These are phyloP conservation scores for Polyporus arcularius DNA, from an alignment of 768 basidiomycete species.

Conservation along the genomic window DNA sequence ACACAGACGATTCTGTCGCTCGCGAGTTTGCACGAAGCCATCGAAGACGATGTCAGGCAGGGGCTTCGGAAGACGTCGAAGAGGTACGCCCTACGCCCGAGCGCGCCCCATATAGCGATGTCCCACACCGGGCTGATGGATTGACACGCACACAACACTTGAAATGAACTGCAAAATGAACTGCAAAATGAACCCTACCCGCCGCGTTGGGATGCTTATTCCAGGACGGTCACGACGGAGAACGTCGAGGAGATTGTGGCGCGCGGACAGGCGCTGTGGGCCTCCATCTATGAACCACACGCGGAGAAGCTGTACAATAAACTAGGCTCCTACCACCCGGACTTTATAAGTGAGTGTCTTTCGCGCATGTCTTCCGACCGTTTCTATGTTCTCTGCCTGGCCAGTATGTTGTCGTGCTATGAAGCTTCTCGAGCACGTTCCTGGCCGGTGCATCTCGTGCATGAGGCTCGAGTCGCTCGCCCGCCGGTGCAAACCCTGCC, in stretches of 20 bases:
- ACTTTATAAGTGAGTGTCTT: conserved; percentile 79
- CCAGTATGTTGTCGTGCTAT: too few species aligned
- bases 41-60: conserved; percentile 81
- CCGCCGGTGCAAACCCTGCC: too few species aligned
- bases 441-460: too few species aligned
- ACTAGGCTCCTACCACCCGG: conserved; percentile 86
- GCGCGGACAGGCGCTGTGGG: conserved; percentile 77
- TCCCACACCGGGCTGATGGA: conserved; percentile 2
- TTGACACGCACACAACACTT: not conserved
- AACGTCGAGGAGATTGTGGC: conserved; percentile 69
- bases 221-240: conserved; percentile 59
- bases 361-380: too few species aligned
- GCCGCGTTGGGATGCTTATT: conserved; percentile 1
- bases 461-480: too few species aligned
- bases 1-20: conserved; percentile 80
- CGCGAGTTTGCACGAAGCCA: conserved; percentile 69
- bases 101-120: not conserved
- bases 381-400: too few species aligned
- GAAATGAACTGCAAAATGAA: not conserved
- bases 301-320: conserved; percentile 88
- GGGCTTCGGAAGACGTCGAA: conserved; percentile 65
- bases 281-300: conserved; percentile 87
- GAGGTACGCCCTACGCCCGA: conserved; percentile 44
- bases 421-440: too few species aligned
- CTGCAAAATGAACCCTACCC: not conserved